Evolutionary conservation across 192 early-diverging fungal species (phyloP).

Genomic region (Backusella circina): DNA sequence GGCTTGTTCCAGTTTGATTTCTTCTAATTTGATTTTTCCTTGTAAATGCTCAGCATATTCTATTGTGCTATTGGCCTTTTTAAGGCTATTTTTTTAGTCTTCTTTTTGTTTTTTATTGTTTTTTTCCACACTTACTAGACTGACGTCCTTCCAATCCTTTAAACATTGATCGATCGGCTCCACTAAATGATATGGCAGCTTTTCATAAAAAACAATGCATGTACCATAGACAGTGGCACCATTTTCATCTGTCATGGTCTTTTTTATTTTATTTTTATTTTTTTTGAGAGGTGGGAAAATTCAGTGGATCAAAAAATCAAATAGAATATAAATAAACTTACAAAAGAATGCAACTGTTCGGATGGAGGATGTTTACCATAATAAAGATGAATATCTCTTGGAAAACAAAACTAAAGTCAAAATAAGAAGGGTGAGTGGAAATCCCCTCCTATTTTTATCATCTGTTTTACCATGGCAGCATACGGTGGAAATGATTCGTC

Average conservation of each 20-base stretch:
- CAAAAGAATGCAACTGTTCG: slow-evolving; percentile 31
- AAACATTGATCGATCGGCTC: slow-evolving; percentile 10
- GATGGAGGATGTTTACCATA: slow-evolving; percentile 25
- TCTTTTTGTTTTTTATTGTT: neutral
- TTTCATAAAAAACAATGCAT: slow-evolving; percentile 30
- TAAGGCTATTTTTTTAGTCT: neutral
- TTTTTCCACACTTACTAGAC: neutral
- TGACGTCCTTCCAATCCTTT: slow-evolving; percentile 5
- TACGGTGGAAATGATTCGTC: slow-evolving; percentile 26
- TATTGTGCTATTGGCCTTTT: slow-evolving; percentile 28
- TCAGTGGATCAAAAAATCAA: neutral
- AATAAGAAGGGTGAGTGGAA: neutral
- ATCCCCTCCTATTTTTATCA: neutral
- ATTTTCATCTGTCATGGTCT: slow-evolving; percentile 34
- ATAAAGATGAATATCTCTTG: slow-evolving; percentile 27
- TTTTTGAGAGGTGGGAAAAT: neutral
- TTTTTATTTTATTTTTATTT: neutral
- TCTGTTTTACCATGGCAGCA: slow-evolving; percentile 24
- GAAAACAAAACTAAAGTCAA: slow-evolving; percentile 34
- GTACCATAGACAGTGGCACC: slow-evolving; percentile 27
- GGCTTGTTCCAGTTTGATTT: neutral
- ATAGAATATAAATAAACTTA: neutral
- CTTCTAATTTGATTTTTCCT: slow-evolving; percentile 30
- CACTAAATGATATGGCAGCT: neutral
- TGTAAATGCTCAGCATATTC: slow-evolving; percentile 35